These are phyloP conservation scores for Podospora pseudopauciseta DNA, from an alignment of 495 filamentous ascomycete species.

Conservation along the genomic window DNA sequence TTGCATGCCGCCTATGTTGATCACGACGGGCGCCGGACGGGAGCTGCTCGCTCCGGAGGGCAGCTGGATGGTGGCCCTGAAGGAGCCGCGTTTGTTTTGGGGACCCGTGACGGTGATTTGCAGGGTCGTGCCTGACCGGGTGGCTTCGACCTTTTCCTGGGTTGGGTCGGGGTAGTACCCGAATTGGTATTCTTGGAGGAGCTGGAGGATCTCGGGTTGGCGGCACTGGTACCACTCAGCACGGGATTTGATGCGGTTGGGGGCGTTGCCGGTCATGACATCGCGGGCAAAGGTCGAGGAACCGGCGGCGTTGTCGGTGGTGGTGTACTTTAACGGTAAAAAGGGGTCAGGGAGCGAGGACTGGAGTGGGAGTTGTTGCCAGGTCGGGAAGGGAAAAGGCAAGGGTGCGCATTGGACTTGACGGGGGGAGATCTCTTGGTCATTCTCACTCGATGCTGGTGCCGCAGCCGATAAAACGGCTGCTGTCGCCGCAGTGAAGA, in stretches of 20 bases:
- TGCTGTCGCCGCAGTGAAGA: not conserved
- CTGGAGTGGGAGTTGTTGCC: slow-evolving; percentile 38
- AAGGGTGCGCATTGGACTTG: slow-evolving; percentile 33
- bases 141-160: slow-evolving; percentile 49
- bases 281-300: slow-evolving; percentile 35
- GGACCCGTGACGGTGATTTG: slow-evolving; percentile 43
- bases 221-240: slow-evolving; percentile 52
- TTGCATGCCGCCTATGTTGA: slow-evolving; percentile 53
- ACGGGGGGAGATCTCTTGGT: not conserved
- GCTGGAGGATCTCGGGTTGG: slow-evolving; percentile 50
- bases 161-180: slow-evolving; percentile 53
- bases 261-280: slow-evolving; percentile 37
- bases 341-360: slow-evolving; percentile 49
- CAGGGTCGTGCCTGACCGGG: slow-evolving; percentile 47
- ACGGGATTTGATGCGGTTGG: slow-evolving; percentile 42
- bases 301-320: slow-evolving; percentile 34
- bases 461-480: not conserved
- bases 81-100: slow-evolving; percentile 44
- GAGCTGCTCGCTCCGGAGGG: slow-evolving; percentile 37
- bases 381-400: slow-evolving; percentile 42
- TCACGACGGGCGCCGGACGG: slow-evolving; percentile 48
- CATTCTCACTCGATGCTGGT: not conserved
- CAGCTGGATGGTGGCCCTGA: slow-evolving; percentile 44
- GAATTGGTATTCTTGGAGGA: slow-evolving; percentile 54
- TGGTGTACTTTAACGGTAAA: slow-evolving; percentile 45